Conservation (phyloP, 495 filamentous ascomycete genomes). For the Tuber brumale region DNA sequence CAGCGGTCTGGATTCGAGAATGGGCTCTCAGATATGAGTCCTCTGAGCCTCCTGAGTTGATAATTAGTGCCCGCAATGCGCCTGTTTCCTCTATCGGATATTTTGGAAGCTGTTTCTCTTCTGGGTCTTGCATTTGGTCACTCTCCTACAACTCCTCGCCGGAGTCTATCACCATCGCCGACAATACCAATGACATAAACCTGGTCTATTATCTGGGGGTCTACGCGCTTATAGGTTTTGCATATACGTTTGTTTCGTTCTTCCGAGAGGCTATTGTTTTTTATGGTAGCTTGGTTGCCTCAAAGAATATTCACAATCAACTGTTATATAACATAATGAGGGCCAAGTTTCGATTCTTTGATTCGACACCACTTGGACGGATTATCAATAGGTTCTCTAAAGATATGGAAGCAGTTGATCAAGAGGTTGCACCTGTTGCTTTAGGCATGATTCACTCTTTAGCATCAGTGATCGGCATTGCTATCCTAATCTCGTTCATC, state of each 20-base stretch:
- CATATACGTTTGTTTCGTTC: slow-evolving; percentile 68
- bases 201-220: slow-evolving; percentile 74
- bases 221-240: slow-evolving; percentile 70
- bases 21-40: slow-evolving; percentile 52
- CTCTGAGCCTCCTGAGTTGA: slow-evolving; percentile 17
- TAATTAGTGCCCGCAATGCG: slow-evolving; percentile 11
- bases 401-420: slow-evolving; percentile 89
- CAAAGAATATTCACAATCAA: slow-evolving; percentile 71
- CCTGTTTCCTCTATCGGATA: slow-evolving; percentile 26
- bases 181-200: slow-evolving; percentile 53
- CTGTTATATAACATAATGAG: slow-evolving; percentile 74
- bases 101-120: slow-evolving; percentile 45
- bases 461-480: slow-evolving; percentile 75
- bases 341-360: slow-evolving; percentile 95
- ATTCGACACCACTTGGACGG: slow-evolving; percentile 91
- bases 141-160: slow-evolving; percentile 42
- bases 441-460: slow-evolving; percentile 66
- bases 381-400: slow-evolving; percentile 99
- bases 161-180: slow-evolving; percentile 11
- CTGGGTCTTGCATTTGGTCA: slow-evolving; percentile 34
- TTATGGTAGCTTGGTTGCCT: slow-evolving; percentile 84
- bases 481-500: slow-evolving; percentile 83
- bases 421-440: slow-evolving; percentile 88
- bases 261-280: slow-evolving; percentile 79
- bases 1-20: slow-evolving; percentile 86